A percentile compares a stretch with the other conserved stretches of the same genome.
Evolutionary conservation across 2,329 filamentous ascomycete genomes (phyloP).

Genomic region (Ophiostoma pallidulum): DNA sequence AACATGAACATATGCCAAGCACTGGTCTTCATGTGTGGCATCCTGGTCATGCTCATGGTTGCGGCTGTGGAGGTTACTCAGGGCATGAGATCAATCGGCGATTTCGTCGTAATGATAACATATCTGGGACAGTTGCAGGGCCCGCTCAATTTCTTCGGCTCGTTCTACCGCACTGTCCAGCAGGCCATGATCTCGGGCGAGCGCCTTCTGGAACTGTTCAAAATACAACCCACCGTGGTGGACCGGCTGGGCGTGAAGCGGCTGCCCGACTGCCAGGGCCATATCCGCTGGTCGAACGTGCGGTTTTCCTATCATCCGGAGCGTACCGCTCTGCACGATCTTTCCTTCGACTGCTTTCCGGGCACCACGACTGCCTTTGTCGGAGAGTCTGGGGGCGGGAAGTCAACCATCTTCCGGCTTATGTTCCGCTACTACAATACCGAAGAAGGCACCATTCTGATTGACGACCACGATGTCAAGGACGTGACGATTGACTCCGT

Average conservation of each 20-base stretch:
- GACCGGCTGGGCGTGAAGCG: constrained; percentile 59
- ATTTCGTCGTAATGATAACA: constrained; percentile 64
- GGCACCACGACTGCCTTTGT: constrained; percentile 94
- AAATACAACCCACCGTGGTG: constrained; percentile 84
- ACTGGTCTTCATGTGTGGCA: constrained; percentile 67
- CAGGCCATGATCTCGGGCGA: constrained; percentile 97
- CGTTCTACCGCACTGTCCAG: constrained; percentile 92
- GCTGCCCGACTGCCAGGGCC: constrained; percentile 62
- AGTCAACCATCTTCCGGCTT: constrained; percentile 91
- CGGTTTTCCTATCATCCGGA: constrained; percentile 84
- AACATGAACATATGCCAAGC: constrained; percentile 76
- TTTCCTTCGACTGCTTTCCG: constrained; percentile 76
- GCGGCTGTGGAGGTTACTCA: constrained; percentile 68
- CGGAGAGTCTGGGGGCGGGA: constrained; percentile 91
- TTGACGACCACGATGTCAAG: constrained; percentile 78
- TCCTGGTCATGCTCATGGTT: constrained; percentile 62
- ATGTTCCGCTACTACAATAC: constrained; percentile 96
- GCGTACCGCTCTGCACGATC: constrained; percentile 71
- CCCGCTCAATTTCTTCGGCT: constrained; percentile 80
- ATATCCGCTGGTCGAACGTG: constrained; percentile 80
- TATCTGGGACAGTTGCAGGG: constrained; percentile 74
- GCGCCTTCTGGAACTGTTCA: constrained; percentile 89
- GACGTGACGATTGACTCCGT: constrained; percentile 91
- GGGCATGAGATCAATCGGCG: constrained; percentile 54
- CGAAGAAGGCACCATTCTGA: constrained; percentile 65